Evolutionary conservation across 257 asterid species (phyloP), one percentile per base, ranked within the genome.

Genomic region (Solanum rostratum): DNA sequence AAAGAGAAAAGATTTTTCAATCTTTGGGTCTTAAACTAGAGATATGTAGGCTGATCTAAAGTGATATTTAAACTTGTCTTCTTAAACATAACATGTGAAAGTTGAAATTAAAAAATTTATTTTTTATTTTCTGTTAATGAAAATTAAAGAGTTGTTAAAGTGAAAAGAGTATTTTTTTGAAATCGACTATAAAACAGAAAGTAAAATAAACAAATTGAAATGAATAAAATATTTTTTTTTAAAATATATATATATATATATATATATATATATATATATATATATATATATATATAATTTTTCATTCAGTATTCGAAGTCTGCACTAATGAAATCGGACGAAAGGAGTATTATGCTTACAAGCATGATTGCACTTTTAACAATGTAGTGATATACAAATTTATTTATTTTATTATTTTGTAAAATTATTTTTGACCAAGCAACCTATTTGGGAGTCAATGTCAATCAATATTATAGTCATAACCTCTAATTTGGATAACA

Each of bases 11-110:
- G 6, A 33, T 33, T 33, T 5, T 52, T 16, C 0, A 2, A 10
- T n/a, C 0, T 10, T 59, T 0, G 1, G 0, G 11, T n/a, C 0
- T 59, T n/a, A 59, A 10, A n/a, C 0, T n/a, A 59, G n/a, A 59
- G 7, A 59, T 3, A 59, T 10, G 15, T 59, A 1, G 3, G 1
- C 4, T 10, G 22, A 19, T 0, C 9, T 55, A 11, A 55, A 55
- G 8, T 55, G 5, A 7, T 12, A 55, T 20, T 55, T 55, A 0
- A 54, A 18, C 5, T 55, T 55, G 5, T 19, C 5, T 0, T 54
- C 60, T 18, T 14, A 49, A 52, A 15, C 2, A 6, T 52, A 1
- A 52, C 3, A 15, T 15, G 19, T 49, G 8, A 0, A 46, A 46
- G 39, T 33, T 33, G 39, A 33, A 4, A 33, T 33, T 33, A 33